phyloP scores from a whole-genome alignment of 495 filamentous ascomycete species.

The Neurospora pannonica region DNA sequence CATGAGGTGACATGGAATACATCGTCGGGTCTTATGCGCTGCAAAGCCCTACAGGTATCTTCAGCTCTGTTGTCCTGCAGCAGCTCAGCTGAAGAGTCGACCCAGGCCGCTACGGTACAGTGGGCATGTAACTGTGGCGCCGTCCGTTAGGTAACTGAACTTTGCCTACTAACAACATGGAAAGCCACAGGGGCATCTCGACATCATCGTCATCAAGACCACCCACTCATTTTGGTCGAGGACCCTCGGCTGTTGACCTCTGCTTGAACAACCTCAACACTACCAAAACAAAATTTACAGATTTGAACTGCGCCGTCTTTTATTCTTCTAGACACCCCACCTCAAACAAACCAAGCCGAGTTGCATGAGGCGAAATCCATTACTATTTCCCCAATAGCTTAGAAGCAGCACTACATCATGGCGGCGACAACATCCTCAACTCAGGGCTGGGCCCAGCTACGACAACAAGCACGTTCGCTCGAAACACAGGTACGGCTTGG shows the following conservation, averaged over 20 bases:
- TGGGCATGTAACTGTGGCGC: background rate
- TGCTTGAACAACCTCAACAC: background rate
- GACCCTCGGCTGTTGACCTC: background rate
- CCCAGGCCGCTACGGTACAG: background rate
- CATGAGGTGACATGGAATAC: background rate
- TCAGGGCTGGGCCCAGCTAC: slow-evolving; percentile 86
- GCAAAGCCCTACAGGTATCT: background rate
- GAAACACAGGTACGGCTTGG: slow-evolving; percentile 69
- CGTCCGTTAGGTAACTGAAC: background rate
- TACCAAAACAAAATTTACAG: background rate
- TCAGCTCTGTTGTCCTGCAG: background rate
- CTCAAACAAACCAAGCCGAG: background rate
- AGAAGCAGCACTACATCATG: slow-evolving; percentile 36
- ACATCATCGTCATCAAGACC: background rate
- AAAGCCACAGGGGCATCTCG: background rate
- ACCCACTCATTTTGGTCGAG: background rate
- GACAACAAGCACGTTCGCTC: slow-evolving; percentile 81
- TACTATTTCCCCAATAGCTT: background rate
- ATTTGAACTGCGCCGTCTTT: background rate
- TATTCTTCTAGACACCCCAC: background rate
- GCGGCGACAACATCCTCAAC: slow-evolving; percentile 56
- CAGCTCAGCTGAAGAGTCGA: background rate
- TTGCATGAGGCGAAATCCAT: background rate
- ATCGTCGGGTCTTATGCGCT: background rate
- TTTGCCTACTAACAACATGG: background rate